A percentile compares a stretch with the other conserved stretches of the same genome.
Conservation (phyloP, 2,329 filamentous ascomycete genomes). For the Ascochyta koolunga region DNA sequence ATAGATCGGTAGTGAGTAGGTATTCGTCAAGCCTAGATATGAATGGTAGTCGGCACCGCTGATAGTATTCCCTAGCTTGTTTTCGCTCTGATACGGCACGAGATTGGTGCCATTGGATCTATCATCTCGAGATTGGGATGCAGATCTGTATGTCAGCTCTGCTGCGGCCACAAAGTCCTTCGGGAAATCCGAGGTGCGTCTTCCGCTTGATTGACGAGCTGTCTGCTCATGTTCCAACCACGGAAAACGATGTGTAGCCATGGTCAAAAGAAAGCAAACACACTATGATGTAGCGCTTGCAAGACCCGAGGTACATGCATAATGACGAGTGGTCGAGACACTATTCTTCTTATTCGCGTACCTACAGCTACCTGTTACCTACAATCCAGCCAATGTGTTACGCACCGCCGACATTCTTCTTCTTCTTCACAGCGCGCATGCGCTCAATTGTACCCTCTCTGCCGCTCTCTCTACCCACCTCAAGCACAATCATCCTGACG, state of each 20-base stretch:
- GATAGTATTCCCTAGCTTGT: conserved; percentile 11
- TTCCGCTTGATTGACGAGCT: too few species aligned
- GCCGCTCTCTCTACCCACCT: conserved; percentile 79
- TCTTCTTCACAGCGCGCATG: conserved; percentile 63
- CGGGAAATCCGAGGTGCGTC: too few species aligned
- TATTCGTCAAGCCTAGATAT: conserved; percentile 5
- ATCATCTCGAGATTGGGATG: background rate
- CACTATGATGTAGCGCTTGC: too few species aligned
- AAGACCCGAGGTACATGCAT: too few species aligned
- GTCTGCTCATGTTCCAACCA: too few species aligned
- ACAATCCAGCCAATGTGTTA: background rate
- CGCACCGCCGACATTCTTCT: conserved; percentile 17
- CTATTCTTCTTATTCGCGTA: too few species aligned
- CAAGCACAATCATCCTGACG: conserved; percentile 85
- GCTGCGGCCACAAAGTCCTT: background rate
- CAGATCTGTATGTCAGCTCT: background rate
- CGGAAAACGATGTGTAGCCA: too few species aligned
- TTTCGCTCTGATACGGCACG: conserved; percentile 7
- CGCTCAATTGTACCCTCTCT: conserved; percentile 61
- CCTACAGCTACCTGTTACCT: too few species aligned
- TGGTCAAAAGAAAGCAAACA: too few species aligned
- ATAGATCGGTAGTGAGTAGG: conserved; percentile 8
- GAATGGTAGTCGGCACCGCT: conserved; percentile 13
- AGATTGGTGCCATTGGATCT: background rate
- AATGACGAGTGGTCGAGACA: too few species aligned